Base-by-base conservation (phyloP, 2,329 filamentous ascomycete species). In the Parastagonospora avenae region DNA sequence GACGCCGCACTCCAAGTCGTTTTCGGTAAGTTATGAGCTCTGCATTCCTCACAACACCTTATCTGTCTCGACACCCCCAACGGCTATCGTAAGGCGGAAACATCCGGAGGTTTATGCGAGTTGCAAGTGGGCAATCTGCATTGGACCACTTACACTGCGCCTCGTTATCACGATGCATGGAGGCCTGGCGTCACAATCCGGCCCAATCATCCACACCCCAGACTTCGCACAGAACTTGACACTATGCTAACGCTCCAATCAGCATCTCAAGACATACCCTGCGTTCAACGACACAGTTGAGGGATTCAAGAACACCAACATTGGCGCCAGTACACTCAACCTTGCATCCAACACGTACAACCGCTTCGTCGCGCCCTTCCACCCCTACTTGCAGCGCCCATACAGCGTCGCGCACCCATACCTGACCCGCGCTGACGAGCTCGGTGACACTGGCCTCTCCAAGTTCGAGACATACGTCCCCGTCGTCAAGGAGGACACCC, bases 181-280 rank as follows among this genome's bases (percentile, higher is more conserved):
- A 35, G 47, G 43, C 45, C 45, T 19, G 14, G 33, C 41, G 56
- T 55, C 55, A 54, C 33, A 29, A 32, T 14, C 38, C 38, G 24
- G 29, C 19, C 40, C 27, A 38, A 59, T 33, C 40, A 38, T 16
- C 32, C 15, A 29, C 37, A 46, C 16, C 40, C 14, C 43, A 42
- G 48, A 31, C 37, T 29, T 48, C 55, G 28, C 43, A 33, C 46
- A 30, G 38, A 36, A 44, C 35, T 42, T 24, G 27, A 38, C 41
- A 43, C 31, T 16, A 16, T 42, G 32, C 57, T 60, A 51, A 59
- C 47, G 6, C 27, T 15, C 24, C 33, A 38, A 19, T 35, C 64
- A 96, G 91, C 92, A 97, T 72, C 82, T 97, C 57, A 82, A 86
- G 64, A 88, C 87, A 60, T 96, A 96, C 77, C 93, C 93, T 35